Base-by-base conservation (phyloP, 2,329 filamentous ascomycete species). In the Eutypella sp. region DNA sequence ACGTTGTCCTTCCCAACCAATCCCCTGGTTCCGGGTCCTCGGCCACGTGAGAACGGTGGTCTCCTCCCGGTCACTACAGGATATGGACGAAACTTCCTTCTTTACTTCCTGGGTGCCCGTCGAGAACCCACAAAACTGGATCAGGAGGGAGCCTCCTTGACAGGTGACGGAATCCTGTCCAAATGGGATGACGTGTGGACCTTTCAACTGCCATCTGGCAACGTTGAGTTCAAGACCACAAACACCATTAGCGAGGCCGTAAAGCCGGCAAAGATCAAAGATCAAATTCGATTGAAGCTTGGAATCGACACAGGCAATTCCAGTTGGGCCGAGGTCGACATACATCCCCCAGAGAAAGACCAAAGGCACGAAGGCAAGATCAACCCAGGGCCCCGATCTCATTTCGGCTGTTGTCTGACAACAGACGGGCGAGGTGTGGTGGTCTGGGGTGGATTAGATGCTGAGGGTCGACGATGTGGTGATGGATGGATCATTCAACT, bases 391-490 rank as follows among this genome's bases (percentile, higher is more conserved):
- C 66, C 64, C 27, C 57, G 63, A 58, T 67, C 53, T 43, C 73
- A 50, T 60, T 75, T 59, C 47, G 66, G 48, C 40, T 74, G 61
- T 49, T 63, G 47, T 52, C 61, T 68, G 0, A 71, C 74, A 42
- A 61, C 72, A 4, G 70, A 72, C 49, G 73, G 69, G 3, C 70
- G 68, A 41, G 72, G 64, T 13, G 66, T 75, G 6, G 62, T 79
- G 3, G 53, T 77, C 11, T 80, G 76, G 76, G 77, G 76, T n/a
- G 76, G 77, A 0, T 48, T 69, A 3, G 70, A 71, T 52, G 65
- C 61, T 0, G 59, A 67, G 31, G 71, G 72, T 2, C 65, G 65
- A 39, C 57, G 50, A 15, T 64, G 69, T 41, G 63, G 60, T 2
- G 67, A 70, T 48, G 69, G 69, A 2, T 71, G 69, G 68, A 46